Conservation (phyloP, 2,329 filamentous ascomycete species). For the Monosporascus sp. region DNA sequence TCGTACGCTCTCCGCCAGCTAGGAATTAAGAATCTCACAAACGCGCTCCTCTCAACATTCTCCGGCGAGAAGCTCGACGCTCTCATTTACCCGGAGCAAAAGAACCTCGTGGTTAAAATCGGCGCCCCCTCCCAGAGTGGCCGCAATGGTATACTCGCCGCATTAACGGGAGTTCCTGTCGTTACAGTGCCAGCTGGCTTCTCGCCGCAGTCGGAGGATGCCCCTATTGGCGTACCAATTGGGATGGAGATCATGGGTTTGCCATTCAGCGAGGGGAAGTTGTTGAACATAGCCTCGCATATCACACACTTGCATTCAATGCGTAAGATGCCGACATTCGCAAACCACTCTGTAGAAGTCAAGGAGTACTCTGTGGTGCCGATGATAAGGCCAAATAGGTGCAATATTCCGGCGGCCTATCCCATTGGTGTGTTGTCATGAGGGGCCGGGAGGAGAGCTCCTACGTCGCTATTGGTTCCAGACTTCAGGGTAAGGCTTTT, state of each 20-base stretch:
- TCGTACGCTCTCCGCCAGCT: constrained; percentile 42
- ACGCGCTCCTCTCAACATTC: constrained; percentile 46
- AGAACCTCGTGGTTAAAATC: constrained; percentile 55
- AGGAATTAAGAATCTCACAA: constrained; percentile 47
- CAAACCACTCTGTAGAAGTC: constrained; percentile 31
- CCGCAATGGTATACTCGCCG: constrained; percentile 41
- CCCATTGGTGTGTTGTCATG: constrained; percentile 36
- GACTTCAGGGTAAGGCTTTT: background rate
- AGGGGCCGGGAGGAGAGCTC: background rate
- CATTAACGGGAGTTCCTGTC: constrained; percentile 34
- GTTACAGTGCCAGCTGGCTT: constrained; percentile 48
- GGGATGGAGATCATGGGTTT: constrained; percentile 59
- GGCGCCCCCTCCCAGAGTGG: constrained; percentile 53
- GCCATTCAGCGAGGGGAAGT: constrained; percentile 47
- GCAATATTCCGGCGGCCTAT: constrained; percentile 39
- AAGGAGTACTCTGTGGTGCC: constrained; percentile 38
- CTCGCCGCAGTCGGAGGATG: constrained; percentile 39
- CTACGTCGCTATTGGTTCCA: background rate
- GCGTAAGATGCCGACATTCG: constrained; percentile 41
- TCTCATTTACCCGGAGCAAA: constrained; percentile 59
- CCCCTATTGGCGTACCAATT: constrained; percentile 53
- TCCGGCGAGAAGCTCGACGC: constrained; percentile 44
- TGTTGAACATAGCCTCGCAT: constrained; percentile 48
- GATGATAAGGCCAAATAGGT: constrained; percentile 33
- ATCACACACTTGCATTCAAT: constrained; percentile 41